Percentiles rank a stretch among this genome's conserved stretches.
Conservation (phyloP, 306 rosid genomes). For the Quercus robur region DNA sequence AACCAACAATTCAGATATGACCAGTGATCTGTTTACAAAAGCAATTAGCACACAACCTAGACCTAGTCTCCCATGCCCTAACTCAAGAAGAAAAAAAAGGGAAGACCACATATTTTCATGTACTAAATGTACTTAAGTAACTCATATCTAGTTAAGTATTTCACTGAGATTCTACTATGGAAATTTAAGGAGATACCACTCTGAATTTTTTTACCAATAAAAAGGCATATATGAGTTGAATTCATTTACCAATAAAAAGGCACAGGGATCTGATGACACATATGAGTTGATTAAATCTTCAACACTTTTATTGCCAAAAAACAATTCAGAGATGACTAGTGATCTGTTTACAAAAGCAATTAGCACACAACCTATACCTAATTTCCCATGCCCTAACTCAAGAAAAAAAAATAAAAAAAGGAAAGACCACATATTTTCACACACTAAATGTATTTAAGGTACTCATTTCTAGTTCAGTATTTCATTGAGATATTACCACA, state of each 20-base stretch:
- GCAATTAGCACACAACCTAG: background rate
- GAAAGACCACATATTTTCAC: background rate
- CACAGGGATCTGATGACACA: too few species aligned
- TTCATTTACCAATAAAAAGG: too few species aligned
- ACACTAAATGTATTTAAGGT: background rate
- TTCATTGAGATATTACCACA: background rate
- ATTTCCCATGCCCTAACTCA: background rate
- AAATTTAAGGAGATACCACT: conserved; percentile 5
- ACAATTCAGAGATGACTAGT: background rate
- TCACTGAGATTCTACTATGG: background rate
- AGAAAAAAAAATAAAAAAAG: background rate
- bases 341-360: background rate
- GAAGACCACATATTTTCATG: background rate
- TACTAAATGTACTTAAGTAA: background rate
- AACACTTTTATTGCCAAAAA: background rate
- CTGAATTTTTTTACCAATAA: conserved; percentile 11
- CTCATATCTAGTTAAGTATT: background rate
- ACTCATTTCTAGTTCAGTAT: background rate
- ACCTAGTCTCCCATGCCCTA: background rate
- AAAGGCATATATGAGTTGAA: background rate
- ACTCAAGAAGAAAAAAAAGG: background rate
- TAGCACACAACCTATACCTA: background rate
- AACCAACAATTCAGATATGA: background rate
- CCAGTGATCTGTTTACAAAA: background rate
- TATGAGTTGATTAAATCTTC: too few species aligned